phyloP scores from a whole-genome alignment of 257 asterid genomes.

The Solanum paucissectum region DNA sequence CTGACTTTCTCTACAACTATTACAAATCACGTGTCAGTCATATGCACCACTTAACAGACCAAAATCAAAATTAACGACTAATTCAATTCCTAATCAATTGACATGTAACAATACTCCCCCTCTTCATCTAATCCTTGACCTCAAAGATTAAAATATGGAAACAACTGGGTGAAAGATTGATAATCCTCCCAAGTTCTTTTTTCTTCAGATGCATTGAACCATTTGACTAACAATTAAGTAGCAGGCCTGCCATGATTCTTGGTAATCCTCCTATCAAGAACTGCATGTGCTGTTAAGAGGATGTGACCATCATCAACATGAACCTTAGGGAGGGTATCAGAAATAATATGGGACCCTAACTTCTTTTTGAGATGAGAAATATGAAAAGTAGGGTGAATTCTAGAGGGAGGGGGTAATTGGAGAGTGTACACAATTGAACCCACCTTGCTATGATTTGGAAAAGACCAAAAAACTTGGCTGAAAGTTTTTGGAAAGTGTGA shows the following conservation, averaged over 20 bases:
- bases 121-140: background rate
- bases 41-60: rapidly evolving
- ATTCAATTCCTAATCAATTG: no score
- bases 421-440: background rate
- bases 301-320: background rate
- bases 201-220: background rate
- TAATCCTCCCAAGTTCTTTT: no score
- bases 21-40: background rate
- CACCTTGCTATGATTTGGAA: background rate
- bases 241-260: background rate
- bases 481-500: no score
- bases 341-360: background rate
- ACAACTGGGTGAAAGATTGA: no score
- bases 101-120: background rate
- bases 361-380: background rate
- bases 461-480: no score
- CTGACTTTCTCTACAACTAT: background rate
- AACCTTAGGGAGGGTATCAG: background rate
- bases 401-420: background rate
- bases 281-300: background rate
- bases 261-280: background rate
- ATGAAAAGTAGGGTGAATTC: background rate
- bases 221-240: no score
- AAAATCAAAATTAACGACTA: no score
- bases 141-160: no score